Conservation (phyloP, 2,329 filamentous ascomycete species). For the Periconia sp. region DNA sequence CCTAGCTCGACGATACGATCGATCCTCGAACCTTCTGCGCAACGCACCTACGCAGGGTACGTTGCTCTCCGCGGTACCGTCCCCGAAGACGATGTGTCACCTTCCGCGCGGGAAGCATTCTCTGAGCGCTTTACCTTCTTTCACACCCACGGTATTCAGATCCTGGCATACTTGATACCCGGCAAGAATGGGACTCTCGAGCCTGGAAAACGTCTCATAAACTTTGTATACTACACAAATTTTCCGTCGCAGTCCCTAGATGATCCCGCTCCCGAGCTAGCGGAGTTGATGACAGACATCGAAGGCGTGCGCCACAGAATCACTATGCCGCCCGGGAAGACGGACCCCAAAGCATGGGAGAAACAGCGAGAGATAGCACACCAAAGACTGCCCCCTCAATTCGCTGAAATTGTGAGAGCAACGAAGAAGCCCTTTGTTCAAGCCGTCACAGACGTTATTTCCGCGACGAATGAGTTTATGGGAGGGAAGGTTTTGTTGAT, state of each 20-base stretch:
- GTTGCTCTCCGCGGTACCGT: conserved; percentile 36
- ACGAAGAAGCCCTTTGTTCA: conserved; percentile 50
- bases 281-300: conserved; percentile 49
- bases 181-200: conserved; percentile 44
- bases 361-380: conserved; percentile 37
- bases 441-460: conserved; percentile 48
- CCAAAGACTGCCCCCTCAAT: conserved; percentile 42
- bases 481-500: conserved; percentile 49
- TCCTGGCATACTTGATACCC: conserved; percentile 50
- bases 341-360: conserved; percentile 43
- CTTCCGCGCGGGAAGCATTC: conserved; percentile 29
- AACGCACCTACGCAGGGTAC: conserved; percentile 36
- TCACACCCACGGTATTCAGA: conserved; percentile 40
- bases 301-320: conserved; percentile 44
- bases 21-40: conserved; percentile 19
- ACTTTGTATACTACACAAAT: conserved; percentile 54
- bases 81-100: conserved; percentile 23
- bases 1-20: conserved; percentile 33
- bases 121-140: conserved; percentile 46
- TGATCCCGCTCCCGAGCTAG: conserved; percentile 43
- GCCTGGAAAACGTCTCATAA: conserved; percentile 47
- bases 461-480: conserved; percentile 41
- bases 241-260: conserved; percentile 26
- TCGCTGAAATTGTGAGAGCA: conserved; percentile 45
- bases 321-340: conserved; percentile 48